These are phyloP conservation scores for Tulasnella sp. DNA, from an alignment of 768 basidiomycete genomes.

Conservation along the genomic window DNA sequence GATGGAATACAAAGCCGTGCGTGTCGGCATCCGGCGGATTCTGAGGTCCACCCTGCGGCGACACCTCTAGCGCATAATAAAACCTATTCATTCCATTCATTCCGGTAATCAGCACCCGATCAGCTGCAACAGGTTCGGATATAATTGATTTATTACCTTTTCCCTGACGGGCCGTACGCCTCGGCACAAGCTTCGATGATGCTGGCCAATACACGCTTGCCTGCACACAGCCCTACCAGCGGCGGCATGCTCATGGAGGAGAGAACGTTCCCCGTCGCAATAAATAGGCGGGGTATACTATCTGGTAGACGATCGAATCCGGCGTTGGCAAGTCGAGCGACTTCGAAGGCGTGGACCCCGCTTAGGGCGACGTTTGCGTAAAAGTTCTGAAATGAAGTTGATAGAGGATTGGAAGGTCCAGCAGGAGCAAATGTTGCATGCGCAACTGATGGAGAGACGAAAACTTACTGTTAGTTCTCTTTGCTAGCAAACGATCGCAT, in stretches of 20 bases:
- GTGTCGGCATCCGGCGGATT: neutral
- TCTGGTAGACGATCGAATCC: constrained; percentile 13
- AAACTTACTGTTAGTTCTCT: too few relatives aligned
- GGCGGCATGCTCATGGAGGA: neutral
- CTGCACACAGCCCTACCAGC: neutral
- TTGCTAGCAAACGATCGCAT: neutral
- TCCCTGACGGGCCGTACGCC: constrained; percentile 13
- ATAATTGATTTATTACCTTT: neutral
- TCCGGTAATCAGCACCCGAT: neutral
- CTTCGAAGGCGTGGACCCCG: constrained; percentile 11
- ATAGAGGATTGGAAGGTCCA: constrained; percentile 12
- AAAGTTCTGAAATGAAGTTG: neutral
- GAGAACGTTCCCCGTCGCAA: constrained; percentile 11
- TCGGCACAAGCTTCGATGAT: constrained; percentile 6
- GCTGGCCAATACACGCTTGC: constrained; percentile 6
- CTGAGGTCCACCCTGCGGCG: neutral
- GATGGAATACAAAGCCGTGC: constrained; percentile 4
- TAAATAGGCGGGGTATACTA: neutral
- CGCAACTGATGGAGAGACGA: neutral
- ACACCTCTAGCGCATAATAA: constrained; percentile 11
- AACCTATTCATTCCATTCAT: neutral
- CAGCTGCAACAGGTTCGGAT: neutral
- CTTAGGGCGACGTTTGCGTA: neutral
- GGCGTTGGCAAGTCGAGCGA: constrained; percentile 6
- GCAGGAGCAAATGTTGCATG: neutral